Evolutionary conservation across 306 rosid species (phyloP).

Genomic region (Cucurbita ficifolia): DNA sequence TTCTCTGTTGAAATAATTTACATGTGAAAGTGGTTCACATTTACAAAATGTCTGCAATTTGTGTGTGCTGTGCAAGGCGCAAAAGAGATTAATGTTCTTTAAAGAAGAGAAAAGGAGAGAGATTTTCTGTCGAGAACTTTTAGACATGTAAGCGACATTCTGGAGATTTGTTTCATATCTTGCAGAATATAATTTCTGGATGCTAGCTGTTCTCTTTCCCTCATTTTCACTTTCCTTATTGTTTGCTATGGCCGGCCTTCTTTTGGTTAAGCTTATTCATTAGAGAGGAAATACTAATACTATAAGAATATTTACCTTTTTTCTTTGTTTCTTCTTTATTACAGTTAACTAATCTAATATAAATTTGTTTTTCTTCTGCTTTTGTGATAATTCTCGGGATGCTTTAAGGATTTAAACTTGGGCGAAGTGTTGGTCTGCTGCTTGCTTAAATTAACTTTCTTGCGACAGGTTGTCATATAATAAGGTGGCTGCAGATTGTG

Average conservation of each 20-base stretch:
- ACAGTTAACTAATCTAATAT: background rate
- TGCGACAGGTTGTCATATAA: slow-evolving; percentile 66
- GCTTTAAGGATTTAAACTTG: background rate
- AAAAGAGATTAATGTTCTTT: background rate
- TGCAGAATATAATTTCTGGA: background rate
- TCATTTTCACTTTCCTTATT: background rate
- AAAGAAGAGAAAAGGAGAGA: background rate
- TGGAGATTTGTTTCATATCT: background rate
- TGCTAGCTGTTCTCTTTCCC: background rate
- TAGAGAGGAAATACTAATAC: background rate
- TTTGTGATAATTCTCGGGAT: background rate
- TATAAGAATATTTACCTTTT: background rate
- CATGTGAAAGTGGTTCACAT: background rate
- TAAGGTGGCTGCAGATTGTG: slow-evolving; percentile 70
- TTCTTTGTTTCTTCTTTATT: background rate
- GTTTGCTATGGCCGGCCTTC: background rate
- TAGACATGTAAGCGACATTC: background rate
- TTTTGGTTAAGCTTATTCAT: background rate
- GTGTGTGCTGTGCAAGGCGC: background rate
- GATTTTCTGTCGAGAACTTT: background rate
- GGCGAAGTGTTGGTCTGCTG: background rate
- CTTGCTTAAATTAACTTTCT: background rate
- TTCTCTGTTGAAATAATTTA: background rate
- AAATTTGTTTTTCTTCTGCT: background rate
- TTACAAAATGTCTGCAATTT: background rate